Base-by-base conservation (phyloP, 257 asterid species). In the Forsythia suspensa region DNA sequence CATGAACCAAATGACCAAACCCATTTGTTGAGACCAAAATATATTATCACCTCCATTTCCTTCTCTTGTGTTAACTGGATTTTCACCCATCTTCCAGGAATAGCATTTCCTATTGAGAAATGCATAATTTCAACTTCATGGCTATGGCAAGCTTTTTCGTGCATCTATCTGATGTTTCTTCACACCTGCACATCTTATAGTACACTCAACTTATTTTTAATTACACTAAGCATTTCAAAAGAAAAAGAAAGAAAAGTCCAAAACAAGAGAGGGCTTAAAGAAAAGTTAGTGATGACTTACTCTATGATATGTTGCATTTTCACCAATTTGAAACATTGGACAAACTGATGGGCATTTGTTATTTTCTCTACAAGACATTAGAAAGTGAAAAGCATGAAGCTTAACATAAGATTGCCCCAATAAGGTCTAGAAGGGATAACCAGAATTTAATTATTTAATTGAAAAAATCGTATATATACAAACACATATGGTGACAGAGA, bases 301-400 rank as follows among this genome's bases (percentile, higher is more conserved):
- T 57, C 85, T 87, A 75, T 88, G 89, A 80, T 88, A 87, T 42
- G 92, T 46, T 29, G 95, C 92, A 81, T 84, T 90, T 80, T 85
- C 90, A 67, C 92, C 91, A 76, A 88, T 83, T 81, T 87, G 92
- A 80, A 90, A 90, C 95, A 88, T 90, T 34, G 87, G 78, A 72
- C 91, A 87, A 74, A 88, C 90, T 3, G 90, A 90, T 43, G 91
- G 85, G 34, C 89, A 84, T 73, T 83, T 87, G 61, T 65, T 82
- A 68, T 82, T 77, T 29, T 87, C 87, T 71, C 95, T 88, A 87
- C 82, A 88, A 37, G 24, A 70, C 61, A 73, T 29, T 15, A 41
- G 69, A 51, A 65, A 77, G 79, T 29, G 72, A 34, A 59, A 73
- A 16, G 42, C 44, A 59, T 34, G 34, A 43, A 76, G 57, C 52